These are phyloP conservation scores for Ophiostoma quercus DNA, from an alignment of 2,329 filamentous ascomycete species.

Conservation along the genomic window DNA sequence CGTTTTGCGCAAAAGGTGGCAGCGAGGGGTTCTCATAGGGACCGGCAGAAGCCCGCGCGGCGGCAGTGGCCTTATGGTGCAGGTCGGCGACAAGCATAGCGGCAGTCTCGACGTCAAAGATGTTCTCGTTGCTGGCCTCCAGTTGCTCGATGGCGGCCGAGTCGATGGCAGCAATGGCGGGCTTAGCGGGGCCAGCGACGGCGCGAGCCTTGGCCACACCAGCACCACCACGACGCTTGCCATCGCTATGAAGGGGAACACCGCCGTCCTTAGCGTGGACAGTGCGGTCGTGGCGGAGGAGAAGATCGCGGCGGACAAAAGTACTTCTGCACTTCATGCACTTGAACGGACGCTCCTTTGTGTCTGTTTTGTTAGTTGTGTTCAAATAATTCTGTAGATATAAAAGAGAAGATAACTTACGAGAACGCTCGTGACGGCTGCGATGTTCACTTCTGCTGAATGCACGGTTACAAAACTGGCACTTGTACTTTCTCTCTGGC, in stretches of 20 bases:
- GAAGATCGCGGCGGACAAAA: constrained; percentile 92
- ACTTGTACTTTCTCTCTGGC: constrained; percentile 98
- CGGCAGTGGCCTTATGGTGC: constrained; percentile 83
- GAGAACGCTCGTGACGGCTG: constrained; percentile 93
- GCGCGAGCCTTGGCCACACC: constrained; percentile 57
- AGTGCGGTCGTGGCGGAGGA: constrained; percentile 94
- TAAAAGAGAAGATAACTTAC: constrained; percentile 61
- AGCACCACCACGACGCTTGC: constrained; percentile 68
- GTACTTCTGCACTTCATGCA: constrained; percentile 97
- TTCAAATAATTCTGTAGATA: background rate
- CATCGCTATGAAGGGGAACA: constrained; percentile 86
- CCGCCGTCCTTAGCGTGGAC: constrained; percentile 98
- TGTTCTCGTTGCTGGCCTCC: constrained; percentile 80
- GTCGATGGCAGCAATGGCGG: constrained; percentile 68
- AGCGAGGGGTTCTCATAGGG: constrained; percentile 56
- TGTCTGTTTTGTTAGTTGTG: constrained; percentile 58
- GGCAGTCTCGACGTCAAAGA: constrained; percentile 93
- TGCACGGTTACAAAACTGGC: constrained; percentile 95
- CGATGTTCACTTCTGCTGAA: constrained; percentile 97
- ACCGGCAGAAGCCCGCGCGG: constrained; percentile 55
- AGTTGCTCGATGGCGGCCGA: constrained; percentile 86
- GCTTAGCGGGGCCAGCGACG: constrained; percentile 63
- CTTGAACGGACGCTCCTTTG: constrained; percentile 97
- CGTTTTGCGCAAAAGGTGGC: constrained; percentile 63
- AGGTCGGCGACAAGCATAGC: constrained; percentile 98